These are phyloP conservation scores for Cladophialophora chaetospira DNA, from an alignment of 2,329 filamentous ascomycete species.

Conservation along the genomic window DNA sequence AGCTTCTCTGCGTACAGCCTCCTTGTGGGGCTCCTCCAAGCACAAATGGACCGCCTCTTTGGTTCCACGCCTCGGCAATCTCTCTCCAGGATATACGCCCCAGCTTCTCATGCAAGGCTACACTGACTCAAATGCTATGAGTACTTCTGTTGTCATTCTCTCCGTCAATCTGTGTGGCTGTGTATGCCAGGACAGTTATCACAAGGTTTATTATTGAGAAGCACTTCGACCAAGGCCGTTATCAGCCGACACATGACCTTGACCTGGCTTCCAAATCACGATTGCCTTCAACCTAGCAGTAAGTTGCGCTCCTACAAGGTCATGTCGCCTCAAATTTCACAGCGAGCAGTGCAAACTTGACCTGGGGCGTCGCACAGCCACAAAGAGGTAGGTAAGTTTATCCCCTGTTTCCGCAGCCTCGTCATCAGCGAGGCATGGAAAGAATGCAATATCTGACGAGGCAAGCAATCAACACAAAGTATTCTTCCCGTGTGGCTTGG, in stretches of 20 bases:
- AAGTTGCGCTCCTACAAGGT: background rate
- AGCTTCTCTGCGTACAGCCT: background rate
- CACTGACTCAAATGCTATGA: background rate
- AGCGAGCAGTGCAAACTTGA: background rate
- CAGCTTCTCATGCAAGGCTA: background rate
- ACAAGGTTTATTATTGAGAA: background rate
- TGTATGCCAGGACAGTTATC: background rate
- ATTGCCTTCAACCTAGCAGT: background rate
- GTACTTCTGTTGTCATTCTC: background rate
- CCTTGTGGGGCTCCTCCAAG: background rate
- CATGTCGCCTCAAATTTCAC: background rate
- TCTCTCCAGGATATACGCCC: background rate
- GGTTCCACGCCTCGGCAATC: background rate
- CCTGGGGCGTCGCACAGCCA: background rate
- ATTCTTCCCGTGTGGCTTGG: background rate
- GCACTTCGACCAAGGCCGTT: background rate
- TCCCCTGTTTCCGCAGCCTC: background rate
- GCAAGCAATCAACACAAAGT: background rate
- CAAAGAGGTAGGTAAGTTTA: conserved; percentile 9
- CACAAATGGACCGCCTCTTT: background rate
- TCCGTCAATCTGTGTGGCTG: background rate
- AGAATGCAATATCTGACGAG: background rate
- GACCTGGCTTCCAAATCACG: background rate
- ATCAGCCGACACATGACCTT: conserved; percentile 1
- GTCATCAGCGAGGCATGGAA: background rate